Base-by-base conservation (phyloP, 495 filamentous ascomycete genomes). In the Friedmanniomyces simplex region DNA sequence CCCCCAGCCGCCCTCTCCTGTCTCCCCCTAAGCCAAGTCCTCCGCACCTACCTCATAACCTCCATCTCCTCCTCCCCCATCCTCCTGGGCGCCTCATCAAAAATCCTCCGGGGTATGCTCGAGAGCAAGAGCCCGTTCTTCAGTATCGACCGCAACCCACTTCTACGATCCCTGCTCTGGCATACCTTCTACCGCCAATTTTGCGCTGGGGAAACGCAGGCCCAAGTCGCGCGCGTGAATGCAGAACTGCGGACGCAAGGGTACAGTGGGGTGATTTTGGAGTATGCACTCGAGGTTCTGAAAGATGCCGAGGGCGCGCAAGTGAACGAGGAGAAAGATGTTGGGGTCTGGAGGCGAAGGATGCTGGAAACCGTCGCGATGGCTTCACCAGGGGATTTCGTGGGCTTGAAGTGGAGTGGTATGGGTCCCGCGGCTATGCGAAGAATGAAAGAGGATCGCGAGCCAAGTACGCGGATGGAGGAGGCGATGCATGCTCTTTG, bases 371-470 rank as follows among this genome's bases (percentile, higher is more conserved):
- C 89, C 0, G 83, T 96, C 6, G 73, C 79, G 16, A 82, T 94
- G 72, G 79, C 86, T 0, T 74, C 77, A 37, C 74, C 79, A 7
- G 87, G 86, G 6, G 90, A 95, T 65, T 96, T 90, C 66, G 83
- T 96, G 30, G 90, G 87, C 1, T 69, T 96, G 54, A 97, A 97
- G 61, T 93, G 93, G 72, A 91, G 87, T 20, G 91, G 91, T n/a
- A 89, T 91, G 59, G 91, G 91, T 16, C 74, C 74, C n/a, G 82
- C 85, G 59, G 87, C 86, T 0, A 76, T 94, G 22, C 73, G 79
- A 48, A 74, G 76, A 25, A 74, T 94, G 16, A 78, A 82, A 47
- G 69, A 79, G 32, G 67, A 81, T 34, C 68, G 76, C 1, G 72
- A 74, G 7, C 85, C 89, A 1, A 75, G 81, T 0, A 74, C 76